Conservation (phyloP, 345 rosid species). For the Dipteronia sinensis region DNA sequence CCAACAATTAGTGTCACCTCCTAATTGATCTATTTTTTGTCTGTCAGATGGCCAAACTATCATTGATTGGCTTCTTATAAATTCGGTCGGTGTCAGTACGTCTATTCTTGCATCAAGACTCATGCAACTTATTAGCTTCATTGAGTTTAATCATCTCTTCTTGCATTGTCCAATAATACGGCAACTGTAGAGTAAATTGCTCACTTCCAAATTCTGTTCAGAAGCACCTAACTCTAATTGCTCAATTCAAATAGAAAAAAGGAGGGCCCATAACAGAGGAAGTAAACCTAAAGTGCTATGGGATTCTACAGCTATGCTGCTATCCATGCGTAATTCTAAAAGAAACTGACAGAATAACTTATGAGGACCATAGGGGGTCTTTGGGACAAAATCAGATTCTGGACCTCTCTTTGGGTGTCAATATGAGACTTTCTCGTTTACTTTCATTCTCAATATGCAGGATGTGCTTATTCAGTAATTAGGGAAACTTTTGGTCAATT, state of each 20-base stretch:
- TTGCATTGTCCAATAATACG: neutral
- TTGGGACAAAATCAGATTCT: no score
- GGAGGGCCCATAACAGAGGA: neutral
- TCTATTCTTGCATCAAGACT: neutral
- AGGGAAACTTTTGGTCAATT: neutral
- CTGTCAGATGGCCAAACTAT: neutral
- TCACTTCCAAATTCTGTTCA: neutral
- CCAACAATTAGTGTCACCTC: neutral
- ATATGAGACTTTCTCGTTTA: no score
- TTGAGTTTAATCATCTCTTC: neutral
- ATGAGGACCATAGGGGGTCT: no score
- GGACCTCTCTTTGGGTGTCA: no score
- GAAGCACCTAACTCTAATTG: neutral
- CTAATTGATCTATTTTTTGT: neutral
- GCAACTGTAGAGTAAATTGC: neutral
- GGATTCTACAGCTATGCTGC: neutral
- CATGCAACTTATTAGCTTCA: neutral
- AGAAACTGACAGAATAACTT: no score
- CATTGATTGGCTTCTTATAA: neutral
- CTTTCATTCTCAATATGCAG: neutral
- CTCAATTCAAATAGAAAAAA: neutral
- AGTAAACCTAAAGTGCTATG: neutral
- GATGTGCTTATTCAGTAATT: no score
- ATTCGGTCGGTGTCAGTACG: neutral
- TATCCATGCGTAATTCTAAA: no score